Evolutionary conservation across 768 basidiomycete genomes (phyloP).

Genomic region (Boletus barrowsii): DNA sequence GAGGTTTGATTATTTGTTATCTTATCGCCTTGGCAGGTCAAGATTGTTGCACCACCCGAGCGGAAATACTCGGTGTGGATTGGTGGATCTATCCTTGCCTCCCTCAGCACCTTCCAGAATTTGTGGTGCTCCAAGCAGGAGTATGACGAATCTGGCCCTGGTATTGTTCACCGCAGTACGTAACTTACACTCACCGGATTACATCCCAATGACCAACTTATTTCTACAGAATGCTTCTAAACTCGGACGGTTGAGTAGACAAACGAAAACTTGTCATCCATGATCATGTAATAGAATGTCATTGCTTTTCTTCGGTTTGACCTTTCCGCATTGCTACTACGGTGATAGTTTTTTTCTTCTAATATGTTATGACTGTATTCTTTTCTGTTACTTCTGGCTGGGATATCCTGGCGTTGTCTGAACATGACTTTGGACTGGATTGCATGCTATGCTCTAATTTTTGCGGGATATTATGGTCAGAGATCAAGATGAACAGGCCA

Average conservation of each 20-base stretch:
- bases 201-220: not conserved
- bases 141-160: conserved; percentile 83
- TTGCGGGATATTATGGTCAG: too few species aligned
- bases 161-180: conserved; percentile 76
- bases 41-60: conserved; percentile 92
- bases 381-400: conserved; percentile 2
- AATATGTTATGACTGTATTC: conserved; percentile 24
- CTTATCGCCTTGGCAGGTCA: conserved; percentile 47
- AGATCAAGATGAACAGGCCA: too few species aligned
- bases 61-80: conserved; percentile 97
- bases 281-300: conserved; percentile 25
- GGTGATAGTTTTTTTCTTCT: conserved; percentile 10
- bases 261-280: conserved; percentile 17
- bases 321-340: conserved; percentile 17
- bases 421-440: too few species aligned
- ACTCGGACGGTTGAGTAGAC: conserved; percentile 17
- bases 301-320: conserved; percentile 13
- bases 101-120: conserved; percentile 94
- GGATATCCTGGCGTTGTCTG: not conserved
- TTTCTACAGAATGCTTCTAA: conserved; percentile 27
- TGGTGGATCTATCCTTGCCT: conserved; percentile 82
- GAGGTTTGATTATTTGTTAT: not conserved
- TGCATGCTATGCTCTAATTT: not conserved
- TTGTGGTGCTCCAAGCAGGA: conserved; percentile 93
- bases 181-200: conserved; percentile 7